Evolutionary conservation across 305 asterid species (phyloP).

Genomic region (Fraxinus sp.): DNA sequence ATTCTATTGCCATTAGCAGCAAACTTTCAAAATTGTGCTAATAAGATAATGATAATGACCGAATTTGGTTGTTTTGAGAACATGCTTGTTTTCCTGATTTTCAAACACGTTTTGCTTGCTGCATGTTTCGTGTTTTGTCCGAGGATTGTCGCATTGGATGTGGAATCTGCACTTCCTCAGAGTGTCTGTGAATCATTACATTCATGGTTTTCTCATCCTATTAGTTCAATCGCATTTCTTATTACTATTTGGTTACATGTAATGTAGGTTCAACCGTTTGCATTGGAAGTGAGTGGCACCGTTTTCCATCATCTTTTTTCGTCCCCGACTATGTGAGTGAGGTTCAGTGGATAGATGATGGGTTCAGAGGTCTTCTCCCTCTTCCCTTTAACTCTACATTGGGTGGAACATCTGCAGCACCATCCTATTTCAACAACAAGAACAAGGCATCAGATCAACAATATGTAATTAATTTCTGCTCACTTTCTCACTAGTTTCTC

Average conservation of each 20-base stretch:
- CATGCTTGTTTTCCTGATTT: not conserved
- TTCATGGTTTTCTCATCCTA: not conserved
- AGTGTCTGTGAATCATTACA: not conserved
- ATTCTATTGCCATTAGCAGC: not conserved
- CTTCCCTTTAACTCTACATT: conserved; percentile 81
- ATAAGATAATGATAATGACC: not conserved
- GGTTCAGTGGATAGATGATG: conserved; percentile 95
- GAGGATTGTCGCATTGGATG: not conserved
- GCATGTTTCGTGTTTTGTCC: not conserved
- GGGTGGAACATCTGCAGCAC: conserved; percentile 96
- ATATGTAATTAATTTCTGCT: conserved; percentile 55
- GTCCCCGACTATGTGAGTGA: conserved; percentile 75
- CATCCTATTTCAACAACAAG: conserved; percentile 79
- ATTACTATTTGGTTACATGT: conserved; percentile 17
- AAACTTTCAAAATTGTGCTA: not conserved
- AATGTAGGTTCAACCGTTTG: conserved; percentile 70
- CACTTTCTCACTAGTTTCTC: not conserved
- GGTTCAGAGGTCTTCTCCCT: conserved; percentile 93
- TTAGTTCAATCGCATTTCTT: conserved; percentile 5
- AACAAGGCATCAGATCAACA: conserved; percentile 85
- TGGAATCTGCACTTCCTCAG: not conserved
- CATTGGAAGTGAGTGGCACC: conserved; percentile 98
- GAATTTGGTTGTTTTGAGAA: not conserved
- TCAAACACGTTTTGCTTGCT: not conserved
- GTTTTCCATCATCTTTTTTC: conserved; percentile 88